These are phyloP conservation scores for Eleusine coracana DNA, from an alignment of 176 grass and related monocot species.

Conservation along the genomic window DNA sequence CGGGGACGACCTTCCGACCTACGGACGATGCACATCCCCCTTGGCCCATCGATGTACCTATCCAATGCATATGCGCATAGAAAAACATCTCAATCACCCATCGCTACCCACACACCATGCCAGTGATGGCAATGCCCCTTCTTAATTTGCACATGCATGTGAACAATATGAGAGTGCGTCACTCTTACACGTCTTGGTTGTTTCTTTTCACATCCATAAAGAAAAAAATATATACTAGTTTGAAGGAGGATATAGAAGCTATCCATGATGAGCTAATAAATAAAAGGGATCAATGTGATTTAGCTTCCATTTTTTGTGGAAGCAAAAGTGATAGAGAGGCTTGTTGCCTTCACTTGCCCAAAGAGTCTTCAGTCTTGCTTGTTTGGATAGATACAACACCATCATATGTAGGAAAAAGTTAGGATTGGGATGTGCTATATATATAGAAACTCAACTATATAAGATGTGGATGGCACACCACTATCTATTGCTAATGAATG, in stretches of 20 bases:
- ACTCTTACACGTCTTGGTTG: neutral
- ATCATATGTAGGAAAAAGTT: conserved; percentile 26
- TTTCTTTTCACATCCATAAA: neutral
- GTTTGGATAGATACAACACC: conserved; percentile 21
- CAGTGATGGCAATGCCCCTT: conserved; percentile 1
- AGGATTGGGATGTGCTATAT: neutral
- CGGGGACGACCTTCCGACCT: neutral
- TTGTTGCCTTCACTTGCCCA: conserved; percentile 10
- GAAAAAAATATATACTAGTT: too few species aligned
- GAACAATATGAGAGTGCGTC: conserved; percentile 20
- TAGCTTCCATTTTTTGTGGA: conserved; percentile 38
- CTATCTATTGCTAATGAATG: neutral
- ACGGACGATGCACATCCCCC: neutral
- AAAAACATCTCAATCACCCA: conserved; percentile 24
- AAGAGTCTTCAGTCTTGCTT: neutral
- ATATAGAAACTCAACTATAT: neutral
- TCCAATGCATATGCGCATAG: too few species aligned
- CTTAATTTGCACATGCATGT: conserved; percentile 7
- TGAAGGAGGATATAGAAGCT: too few species aligned
- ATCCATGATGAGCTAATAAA: conserved; percentile 1
- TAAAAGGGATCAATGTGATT: neutral
- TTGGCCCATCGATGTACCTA: neutral
- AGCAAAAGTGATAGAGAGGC: neutral
- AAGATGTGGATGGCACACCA: neutral
- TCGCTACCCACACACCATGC: neutral